Percentiles rank a stretch among this genome's conserved stretches.
phyloP scores from a whole-genome alignment of 495 filamentous ascomycete genomes.

The Penicillium manginii region DNA sequence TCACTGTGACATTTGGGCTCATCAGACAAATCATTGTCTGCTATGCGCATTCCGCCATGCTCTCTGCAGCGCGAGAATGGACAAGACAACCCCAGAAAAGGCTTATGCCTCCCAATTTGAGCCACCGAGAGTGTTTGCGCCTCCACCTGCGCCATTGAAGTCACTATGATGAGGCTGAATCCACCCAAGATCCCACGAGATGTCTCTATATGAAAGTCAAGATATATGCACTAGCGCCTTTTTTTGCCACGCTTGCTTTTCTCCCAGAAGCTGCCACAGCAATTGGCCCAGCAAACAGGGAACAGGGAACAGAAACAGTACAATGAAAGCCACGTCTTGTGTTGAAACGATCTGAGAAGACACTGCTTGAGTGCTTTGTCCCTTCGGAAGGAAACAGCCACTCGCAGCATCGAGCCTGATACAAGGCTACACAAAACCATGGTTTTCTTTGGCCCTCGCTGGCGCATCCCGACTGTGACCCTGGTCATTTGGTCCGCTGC shows the following conservation, averaged over 20 bases:
- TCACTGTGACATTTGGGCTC: neutral
- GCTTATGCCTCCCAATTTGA: neutral
- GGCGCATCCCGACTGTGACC: conserved; percentile 28
- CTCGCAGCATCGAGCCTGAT: conserved; percentile 15
- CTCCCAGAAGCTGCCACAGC: neutral
- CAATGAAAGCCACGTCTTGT: conserved; percentile 16
- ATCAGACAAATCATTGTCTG: neutral
- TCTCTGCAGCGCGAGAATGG: neutral
- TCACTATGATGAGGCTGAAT: neutral
- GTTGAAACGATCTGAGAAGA: conserved; percentile 10
- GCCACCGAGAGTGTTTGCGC: neutral
- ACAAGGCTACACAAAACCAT: conserved; percentile 31
- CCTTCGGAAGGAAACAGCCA: conserved; percentile 30
- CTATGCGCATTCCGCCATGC: neutral
- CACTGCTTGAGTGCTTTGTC: conserved; percentile 17
- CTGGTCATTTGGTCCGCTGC: conserved; percentile 28
- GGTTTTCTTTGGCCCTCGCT: conserved; percentile 26
- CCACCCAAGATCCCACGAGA: neutral
- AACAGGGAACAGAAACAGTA: neutral
- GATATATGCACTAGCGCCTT: neutral
- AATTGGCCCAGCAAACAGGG: conserved; percentile 1
- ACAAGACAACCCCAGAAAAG: neutral
- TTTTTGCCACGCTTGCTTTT: neutral
- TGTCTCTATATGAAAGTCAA: neutral
- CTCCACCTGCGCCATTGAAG: neutral